Conservation (phyloP, 495 filamentous ascomycete genomes). For the Schizothecium vesticola region DNA sequence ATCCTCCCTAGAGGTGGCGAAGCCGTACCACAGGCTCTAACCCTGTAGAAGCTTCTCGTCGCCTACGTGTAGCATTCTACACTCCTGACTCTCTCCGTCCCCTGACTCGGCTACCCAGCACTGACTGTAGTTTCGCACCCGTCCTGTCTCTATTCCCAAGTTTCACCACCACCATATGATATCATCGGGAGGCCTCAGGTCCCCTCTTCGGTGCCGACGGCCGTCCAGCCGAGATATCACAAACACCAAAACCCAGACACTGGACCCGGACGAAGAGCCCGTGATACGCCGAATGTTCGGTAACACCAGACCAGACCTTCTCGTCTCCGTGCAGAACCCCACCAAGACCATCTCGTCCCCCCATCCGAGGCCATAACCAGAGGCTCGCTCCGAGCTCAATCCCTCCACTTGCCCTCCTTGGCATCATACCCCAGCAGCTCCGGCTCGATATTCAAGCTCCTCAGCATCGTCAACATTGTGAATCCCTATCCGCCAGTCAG, state of each 20-base stretch:
- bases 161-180: neutral
- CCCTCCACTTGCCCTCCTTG: constrained; percentile 25
- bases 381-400: constrained; percentile 4
- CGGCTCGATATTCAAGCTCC: constrained; percentile 30
- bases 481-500: constrained; percentile 16
- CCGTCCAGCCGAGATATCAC: neutral
- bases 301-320: neutral
- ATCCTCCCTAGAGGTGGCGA: neutral
- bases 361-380: neutral
- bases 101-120: neutral
- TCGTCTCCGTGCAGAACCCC: neutral
- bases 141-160: neutral
- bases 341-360: neutral
- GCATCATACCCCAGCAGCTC: constrained; percentile 24
- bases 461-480: constrained; percentile 31
- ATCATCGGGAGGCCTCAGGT: neutral
- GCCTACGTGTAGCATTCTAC: neutral
- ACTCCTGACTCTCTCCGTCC: neutral
- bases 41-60: neutral
- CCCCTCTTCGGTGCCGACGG: neutral
- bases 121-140: neutral
- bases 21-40: no score
- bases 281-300: neutral
- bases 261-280: neutral
- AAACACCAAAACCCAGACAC: neutral